Evolutionary conservation across 495 filamentous ascomycete species (phyloP).

Genomic region (Rhizodiscina lignyota): DNA sequence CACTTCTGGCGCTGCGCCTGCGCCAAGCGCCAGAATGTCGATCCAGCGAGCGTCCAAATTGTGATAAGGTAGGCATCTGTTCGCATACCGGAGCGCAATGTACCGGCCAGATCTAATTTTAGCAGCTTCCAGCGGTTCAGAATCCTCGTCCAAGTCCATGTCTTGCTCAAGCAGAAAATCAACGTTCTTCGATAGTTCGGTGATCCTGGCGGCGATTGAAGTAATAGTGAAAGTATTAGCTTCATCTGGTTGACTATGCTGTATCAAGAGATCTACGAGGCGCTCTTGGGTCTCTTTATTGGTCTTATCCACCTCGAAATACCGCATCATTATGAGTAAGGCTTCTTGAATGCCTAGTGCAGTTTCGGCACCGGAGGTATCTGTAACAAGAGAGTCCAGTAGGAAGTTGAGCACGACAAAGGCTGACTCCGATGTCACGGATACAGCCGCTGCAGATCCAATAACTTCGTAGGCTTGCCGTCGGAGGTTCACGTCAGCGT

Average conservation of each 20-base stretch:
- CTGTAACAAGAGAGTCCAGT: slow-evolving; percentile 64
- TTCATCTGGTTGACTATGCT: no score
- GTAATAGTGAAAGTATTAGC: no score
- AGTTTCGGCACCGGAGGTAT: slow-evolving; percentile 54
- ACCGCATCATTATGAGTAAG: slow-evolving; percentile 63
- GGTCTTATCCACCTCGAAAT: no score
- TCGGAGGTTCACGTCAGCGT: slow-evolving; percentile 19
- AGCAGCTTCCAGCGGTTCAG: no score
- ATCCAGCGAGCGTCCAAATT: slow-evolving; percentile 77
- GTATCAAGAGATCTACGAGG: no score
- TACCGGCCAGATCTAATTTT: no score
- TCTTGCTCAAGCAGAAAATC: no score
- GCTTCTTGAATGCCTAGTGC: slow-evolving; percentile 81
- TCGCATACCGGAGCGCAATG: slow-evolving; percentile 75
- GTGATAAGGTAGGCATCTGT: slow-evolving; percentile 66
- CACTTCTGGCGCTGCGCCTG: slow-evolving; percentile 33
- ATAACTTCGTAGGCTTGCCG: slow-evolving; percentile 52
- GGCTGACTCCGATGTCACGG: slow-evolving; percentile 1
- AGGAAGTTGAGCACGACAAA: slow-evolving; percentile 60
- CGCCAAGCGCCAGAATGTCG: slow-evolving; percentile 60
- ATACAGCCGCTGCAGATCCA: slow-evolving; percentile 45
- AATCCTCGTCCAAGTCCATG: no score
- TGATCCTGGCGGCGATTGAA: no score
- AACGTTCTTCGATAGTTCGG: no score
- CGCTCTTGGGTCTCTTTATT: no score